phyloP scores from a whole-genome alignment of 2,329 filamentous ascomycete genomes.

The Elsinoe australis region DNA sequence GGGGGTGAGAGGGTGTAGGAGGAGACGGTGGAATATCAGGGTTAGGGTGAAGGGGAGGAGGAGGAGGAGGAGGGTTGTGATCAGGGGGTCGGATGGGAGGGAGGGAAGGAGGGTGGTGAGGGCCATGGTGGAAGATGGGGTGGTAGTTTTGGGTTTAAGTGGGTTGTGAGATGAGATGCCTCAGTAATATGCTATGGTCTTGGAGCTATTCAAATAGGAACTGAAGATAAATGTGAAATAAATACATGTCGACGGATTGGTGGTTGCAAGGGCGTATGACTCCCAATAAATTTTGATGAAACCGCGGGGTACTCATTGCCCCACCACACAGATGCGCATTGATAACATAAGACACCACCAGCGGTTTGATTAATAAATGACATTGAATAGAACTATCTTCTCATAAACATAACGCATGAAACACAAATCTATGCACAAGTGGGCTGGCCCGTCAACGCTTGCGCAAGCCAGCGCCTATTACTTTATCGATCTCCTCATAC shows the following conservation, averaged over 20 bases:
- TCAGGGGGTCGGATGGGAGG: not conserved
- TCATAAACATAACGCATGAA: not conserved
- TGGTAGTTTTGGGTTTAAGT: no score
- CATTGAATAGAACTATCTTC: no score
- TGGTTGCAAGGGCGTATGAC: slow-evolving; percentile 1
- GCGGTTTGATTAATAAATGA: no score
- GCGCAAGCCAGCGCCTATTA: slow-evolving; percentile 17
- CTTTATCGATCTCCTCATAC: not conserved
- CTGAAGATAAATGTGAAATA: not conserved
- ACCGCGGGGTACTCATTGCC: not conserved
- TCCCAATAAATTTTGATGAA: slow-evolving; percentile 1
- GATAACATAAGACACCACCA: not conserved
- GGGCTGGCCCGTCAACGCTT: slow-evolving; percentile 21
- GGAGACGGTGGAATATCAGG: slow-evolving; percentile 23
- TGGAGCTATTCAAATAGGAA: not conserved
- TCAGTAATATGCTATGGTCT: not conserved
- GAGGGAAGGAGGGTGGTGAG: not conserved
- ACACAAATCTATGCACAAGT: not conserved
- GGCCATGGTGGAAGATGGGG: slow-evolving; percentile 3
- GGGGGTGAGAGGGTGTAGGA: slow-evolving; percentile 24
- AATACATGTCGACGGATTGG: not conserved
- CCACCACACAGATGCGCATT: not conserved
- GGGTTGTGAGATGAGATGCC: not conserved
- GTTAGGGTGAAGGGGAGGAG: slow-evolving; percentile 17
- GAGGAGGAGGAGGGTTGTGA: not conserved